Percentiles rank a stretch among this genome's conserved stretches.
Evolutionary conservation across 768 basidiomycete genomes (phyloP).

Genomic region (Vararia minispora): DNA sequence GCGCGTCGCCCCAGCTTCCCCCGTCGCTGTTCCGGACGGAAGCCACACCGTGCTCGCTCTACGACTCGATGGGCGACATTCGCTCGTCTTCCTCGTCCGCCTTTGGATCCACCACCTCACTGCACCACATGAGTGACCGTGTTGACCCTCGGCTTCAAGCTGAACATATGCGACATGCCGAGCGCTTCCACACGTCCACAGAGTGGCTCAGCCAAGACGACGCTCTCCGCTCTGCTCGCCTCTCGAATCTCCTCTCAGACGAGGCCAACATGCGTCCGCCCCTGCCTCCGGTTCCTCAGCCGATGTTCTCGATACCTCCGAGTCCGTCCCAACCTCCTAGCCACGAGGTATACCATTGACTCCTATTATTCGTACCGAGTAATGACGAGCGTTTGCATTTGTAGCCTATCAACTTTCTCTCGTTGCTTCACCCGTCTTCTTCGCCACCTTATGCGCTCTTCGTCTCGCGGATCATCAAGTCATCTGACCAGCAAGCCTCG

Average conservation of each 20-base stretch:
- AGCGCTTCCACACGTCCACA: constrained; percentile 18
- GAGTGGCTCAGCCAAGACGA: constrained; percentile 37
- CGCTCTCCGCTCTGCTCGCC: constrained; percentile 15
- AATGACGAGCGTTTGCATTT: background rate
- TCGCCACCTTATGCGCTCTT: constrained; percentile 77
- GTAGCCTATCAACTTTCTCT: constrained; percentile 84
- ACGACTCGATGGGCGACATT: background rate
- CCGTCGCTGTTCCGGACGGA: constrained; percentile 3
- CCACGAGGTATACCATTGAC: constrained; percentile 35
- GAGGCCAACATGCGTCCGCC: constrained; percentile 11
- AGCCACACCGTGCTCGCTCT: constrained; percentile 1
- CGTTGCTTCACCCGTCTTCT: constrained; percentile 74
- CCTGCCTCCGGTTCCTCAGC: constrained; percentile 8
- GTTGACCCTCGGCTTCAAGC: constrained; percentile 22
- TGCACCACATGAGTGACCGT: constrained; percentile 22
- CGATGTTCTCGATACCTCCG: constrained; percentile 8
- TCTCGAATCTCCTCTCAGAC: constrained; percentile 14
- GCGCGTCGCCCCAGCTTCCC: constrained; percentile 4
- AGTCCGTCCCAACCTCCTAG: constrained; percentile 12
- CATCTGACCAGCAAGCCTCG: constrained; percentile 83
- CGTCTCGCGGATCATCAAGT: constrained; percentile 78
- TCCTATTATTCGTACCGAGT: background rate
- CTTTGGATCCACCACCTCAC: constrained; percentile 24
- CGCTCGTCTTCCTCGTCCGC: constrained; percentile 25
- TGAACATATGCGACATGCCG: constrained; percentile 9